These are phyloP conservation scores for Beauveria australis DNA, from an alignment of 2,329 filamentous ascomycete genomes.

Conservation along the genomic window DNA sequence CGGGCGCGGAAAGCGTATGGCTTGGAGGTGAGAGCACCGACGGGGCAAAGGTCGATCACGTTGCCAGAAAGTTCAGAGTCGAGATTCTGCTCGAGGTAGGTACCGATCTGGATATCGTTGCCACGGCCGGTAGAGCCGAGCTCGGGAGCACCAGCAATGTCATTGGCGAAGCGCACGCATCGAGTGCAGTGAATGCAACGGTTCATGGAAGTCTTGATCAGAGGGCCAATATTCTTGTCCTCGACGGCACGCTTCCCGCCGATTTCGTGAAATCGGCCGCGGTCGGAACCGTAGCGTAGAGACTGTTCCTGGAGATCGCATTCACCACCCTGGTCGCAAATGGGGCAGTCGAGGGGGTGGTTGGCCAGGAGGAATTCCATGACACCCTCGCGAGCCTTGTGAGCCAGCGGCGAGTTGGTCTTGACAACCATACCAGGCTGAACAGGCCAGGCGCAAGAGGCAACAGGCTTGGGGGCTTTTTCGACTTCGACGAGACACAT, in stretches of 20 bases:
- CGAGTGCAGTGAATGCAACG: conserved; percentile 98
- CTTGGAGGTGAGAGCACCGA: conserved; percentile 93
- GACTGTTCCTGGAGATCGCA: conserved; percentile 99
- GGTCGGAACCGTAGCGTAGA: conserved; percentile 94
- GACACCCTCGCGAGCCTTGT: conserved; percentile 96
- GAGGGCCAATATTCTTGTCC: conserved; percentile 97
- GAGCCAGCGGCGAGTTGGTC: conserved; percentile 89
- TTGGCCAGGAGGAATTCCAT: conserved; percentile 99
- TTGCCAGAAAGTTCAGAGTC: conserved; percentile 95
- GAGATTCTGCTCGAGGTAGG: conserved; percentile 89
- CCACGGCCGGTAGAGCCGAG: conserved; percentile 90
- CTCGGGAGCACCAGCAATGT: conserved; percentile 91
- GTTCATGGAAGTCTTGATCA: conserved; percentile 99
- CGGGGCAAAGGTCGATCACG: conserved; percentile 95
- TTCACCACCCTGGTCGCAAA: conserved; percentile 98
- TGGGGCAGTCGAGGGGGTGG: conserved; percentile 90
- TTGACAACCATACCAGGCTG: conserved; percentile 99
- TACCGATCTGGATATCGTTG: conserved; percentile 96
- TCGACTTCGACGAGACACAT: conserved; percentile 99
- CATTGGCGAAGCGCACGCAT: conserved; percentile 96
- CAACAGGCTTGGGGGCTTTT: conserved; percentile 89
- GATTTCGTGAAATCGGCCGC: conserved; percentile 93
- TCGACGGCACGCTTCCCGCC: conserved; percentile 95
- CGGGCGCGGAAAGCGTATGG: conserved; percentile 95
- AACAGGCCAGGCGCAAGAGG: conserved; percentile 97